A percentile compares a stretch with the other conserved stretches of the same genome.
Evolutionary conservation across 1,284 basidiomycete species (phyloP).

Genomic region (Ceratobasidium sp.): DNA sequence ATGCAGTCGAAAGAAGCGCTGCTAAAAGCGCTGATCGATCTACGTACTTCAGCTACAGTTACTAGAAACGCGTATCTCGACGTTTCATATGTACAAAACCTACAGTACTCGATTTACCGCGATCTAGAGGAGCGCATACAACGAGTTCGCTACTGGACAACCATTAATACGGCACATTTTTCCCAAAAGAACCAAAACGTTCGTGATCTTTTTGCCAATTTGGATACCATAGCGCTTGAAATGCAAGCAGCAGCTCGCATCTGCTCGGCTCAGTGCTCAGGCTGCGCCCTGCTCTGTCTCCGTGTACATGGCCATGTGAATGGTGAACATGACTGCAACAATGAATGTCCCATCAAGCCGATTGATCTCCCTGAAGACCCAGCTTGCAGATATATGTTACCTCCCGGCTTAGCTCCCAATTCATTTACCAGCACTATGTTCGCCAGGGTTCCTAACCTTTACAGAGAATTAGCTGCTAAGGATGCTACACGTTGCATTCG

Average conservation of each 20-base stretch:
- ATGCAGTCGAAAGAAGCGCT: neutral
- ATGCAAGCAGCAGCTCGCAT: constrained; percentile 37
- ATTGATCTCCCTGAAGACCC: too few species aligned
- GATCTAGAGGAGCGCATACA: constrained; percentile 33
- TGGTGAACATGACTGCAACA: constrained; percentile 46
- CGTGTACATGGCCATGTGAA: constrained; percentile 32
- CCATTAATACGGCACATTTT: constrained; percentile 44
- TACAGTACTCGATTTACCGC: constrained; percentile 18
- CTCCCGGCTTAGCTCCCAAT: too few species aligned
- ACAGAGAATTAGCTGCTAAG: too few species aligned
- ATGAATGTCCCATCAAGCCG: too few species aligned
- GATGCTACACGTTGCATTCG: too few species aligned
- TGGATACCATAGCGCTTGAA: constrained; percentile 27
- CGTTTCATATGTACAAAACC: constrained; percentile 6
- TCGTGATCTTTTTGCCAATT: constrained; percentile 20
- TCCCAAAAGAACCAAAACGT: constrained; percentile 42
- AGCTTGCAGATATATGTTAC: too few species aligned
- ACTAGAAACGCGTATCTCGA: neutral
- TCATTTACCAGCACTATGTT: too few species aligned
- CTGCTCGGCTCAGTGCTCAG: constrained; percentile 42
- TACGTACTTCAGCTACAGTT: too few species aligned
- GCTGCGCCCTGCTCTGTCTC: constrained; percentile 44
- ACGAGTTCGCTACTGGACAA: constrained; percentile 43
- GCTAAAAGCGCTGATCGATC: neutral
- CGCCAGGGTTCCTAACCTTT: too few species aligned